Percentiles rank a stretch among this genome's conserved stretches.
Evolutionary conservation across 2,329 filamentous ascomycete species (phyloP).

Genomic region (Lecanoromycetidae sp.): DNA sequence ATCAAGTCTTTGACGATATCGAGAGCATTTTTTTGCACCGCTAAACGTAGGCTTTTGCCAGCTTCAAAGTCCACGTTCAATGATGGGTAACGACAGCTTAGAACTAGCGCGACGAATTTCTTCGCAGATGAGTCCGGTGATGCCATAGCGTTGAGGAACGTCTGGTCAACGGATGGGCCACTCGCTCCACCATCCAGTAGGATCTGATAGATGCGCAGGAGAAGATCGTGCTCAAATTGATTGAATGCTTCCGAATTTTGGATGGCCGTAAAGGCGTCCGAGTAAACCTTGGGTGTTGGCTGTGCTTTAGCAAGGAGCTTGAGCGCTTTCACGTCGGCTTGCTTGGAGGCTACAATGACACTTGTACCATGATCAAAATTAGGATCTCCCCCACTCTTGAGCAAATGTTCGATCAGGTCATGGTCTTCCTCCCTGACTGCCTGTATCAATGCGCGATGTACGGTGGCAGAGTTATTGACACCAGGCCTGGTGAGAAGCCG

Average conservation of each 20-base stretch:
- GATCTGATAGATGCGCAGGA: constrained; percentile 1
- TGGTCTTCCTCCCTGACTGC: constrained; percentile 10
- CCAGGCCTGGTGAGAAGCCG: constrained; percentile 1
- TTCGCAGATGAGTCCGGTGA: background rate
- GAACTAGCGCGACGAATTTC: constrained; percentile 2
- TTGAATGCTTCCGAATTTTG: background rate
- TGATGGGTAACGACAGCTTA: background rate
- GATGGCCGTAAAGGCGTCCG: constrained; percentile 1
- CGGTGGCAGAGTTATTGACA: background rate
- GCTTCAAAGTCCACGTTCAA: constrained; percentile 10
- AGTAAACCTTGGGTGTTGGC: background rate
- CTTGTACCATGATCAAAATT: constrained; percentile 5
- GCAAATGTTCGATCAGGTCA: constrained; percentile 1
- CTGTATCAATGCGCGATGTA: constrained; percentile 4
- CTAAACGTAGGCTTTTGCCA: constrained; percentile 9
- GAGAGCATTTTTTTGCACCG: background rate
- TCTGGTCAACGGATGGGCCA: constrained; percentile 9
- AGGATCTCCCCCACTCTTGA: constrained; percentile 6
- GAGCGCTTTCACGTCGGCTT: constrained; percentile 7
- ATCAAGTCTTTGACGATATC: constrained; percentile 4
- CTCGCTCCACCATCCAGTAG: constrained; percentile 6
- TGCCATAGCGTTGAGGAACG: constrained; percentile 1
- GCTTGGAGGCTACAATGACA: background rate
- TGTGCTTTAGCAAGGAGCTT: background rate
- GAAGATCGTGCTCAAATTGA: background rate